Conservation (phyloP, 805 yeast species). For the Metschnikowia similis region DNA sequence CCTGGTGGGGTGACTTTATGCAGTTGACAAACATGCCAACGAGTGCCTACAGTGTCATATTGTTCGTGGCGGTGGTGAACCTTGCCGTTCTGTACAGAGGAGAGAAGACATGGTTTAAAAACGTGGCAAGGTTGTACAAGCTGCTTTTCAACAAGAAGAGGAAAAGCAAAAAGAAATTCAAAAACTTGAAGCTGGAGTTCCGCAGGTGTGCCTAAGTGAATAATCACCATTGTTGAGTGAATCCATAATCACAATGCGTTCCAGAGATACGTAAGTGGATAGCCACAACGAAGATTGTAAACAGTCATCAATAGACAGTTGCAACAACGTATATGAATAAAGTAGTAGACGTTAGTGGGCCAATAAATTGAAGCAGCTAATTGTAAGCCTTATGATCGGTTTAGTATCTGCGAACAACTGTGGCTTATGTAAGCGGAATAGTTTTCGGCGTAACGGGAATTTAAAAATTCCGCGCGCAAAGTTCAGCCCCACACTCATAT, state of each 20-base stretch:
- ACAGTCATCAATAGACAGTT: no score
- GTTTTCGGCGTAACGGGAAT: neutral
- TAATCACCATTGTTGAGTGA: no score
- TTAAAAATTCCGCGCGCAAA: neutral
- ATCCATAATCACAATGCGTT: no score
- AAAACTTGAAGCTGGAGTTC: slow-evolving; percentile 15
- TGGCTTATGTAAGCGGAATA: neutral
- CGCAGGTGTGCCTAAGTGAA: neutral
- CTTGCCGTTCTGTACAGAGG: slow-evolving; percentile 44
- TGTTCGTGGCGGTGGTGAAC: slow-evolving; percentile 46
- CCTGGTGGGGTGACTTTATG: slow-evolving; percentile 62
- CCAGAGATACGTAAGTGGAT: no score
- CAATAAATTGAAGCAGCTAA: no score
- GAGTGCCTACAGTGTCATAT: slow-evolving; percentile 49
- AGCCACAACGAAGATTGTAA: no score
- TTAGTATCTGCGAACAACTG: no score
- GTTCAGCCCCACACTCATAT: neutral
- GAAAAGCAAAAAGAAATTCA: slow-evolving; percentile 32
- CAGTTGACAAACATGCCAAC: slow-evolving; percentile 63
- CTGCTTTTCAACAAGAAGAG: slow-evolving; percentile 23
- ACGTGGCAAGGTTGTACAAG: slow-evolving; percentile 38
- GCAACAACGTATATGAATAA: no score
- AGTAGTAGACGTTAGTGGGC: no score
- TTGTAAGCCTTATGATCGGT: no score
- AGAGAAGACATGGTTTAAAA: slow-evolving; percentile 40